A percentile compares a stretch with the other conserved stretches of the same genome.
phyloP scores from a whole-genome alignment of 306 rosid genomes.

The Cicer judaicum region DNA sequence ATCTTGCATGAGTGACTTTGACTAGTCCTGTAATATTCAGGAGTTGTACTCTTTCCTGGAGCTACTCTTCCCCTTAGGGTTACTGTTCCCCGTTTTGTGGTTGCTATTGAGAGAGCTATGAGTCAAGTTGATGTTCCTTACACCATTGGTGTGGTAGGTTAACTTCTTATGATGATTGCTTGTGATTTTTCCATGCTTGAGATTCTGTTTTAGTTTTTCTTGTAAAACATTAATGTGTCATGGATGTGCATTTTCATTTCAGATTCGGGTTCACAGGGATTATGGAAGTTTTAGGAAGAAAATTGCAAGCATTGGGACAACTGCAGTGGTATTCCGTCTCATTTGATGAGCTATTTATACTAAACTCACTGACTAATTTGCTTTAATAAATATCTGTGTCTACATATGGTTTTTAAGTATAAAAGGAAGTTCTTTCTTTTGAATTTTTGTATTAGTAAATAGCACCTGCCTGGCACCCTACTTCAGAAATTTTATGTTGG shows the following conservation, averaged over 20 bases:
- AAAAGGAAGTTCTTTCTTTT: constrained; percentile 4
- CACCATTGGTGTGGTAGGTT: constrained; percentile 88
- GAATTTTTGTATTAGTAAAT: neutral
- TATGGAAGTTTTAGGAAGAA: constrained; percentile 45
- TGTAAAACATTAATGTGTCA: constrained; percentile 1
- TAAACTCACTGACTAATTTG: constrained; percentile 9
- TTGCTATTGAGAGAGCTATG: constrained; percentile 72
- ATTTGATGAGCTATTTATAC: constrained; percentile 28
- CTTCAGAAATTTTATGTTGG: constrained; percentile 27
- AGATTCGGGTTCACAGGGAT: constrained; percentile 70
- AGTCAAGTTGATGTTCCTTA: constrained; percentile 70
- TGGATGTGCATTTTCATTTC: constrained; percentile 35
- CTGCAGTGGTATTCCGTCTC: constrained; percentile 74
- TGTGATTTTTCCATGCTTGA: constrained; percentile 15
- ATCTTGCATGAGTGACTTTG: constrained; percentile 26
- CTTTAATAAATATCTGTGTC: constrained; percentile 21
- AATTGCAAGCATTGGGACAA: constrained; percentile 76
- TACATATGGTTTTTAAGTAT: constrained; percentile 18
- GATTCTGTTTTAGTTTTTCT: constrained; percentile 38
- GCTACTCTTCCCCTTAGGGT: constrained; percentile 91
- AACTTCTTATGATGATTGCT: constrained; percentile 38
- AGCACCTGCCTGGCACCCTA: constrained; percentile 1
- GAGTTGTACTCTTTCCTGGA: constrained; percentile 93
- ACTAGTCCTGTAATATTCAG: constrained; percentile 54
- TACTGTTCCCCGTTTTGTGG: constrained; percentile 63